phyloP scores from a whole-genome alignment of 169 alveolate species.

The Cryptosporidium tyzzeri region DNA sequence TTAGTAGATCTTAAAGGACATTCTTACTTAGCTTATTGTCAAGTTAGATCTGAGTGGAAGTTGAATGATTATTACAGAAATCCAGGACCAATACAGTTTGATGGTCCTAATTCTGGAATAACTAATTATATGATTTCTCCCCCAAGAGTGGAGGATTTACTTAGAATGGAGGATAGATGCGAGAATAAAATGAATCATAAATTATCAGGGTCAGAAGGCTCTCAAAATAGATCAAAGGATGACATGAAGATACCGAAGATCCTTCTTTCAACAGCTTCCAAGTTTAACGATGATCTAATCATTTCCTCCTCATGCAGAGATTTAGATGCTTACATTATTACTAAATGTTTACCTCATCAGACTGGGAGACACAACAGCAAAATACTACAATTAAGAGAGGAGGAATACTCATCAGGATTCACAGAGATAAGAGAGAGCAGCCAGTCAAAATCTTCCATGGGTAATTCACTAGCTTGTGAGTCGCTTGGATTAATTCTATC shows the following conservation, averaged over 20 bases:
- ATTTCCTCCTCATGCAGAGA: conserved; percentile 5
- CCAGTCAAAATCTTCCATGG: neutral
- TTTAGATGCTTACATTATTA: neutral
- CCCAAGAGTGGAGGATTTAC: conserved; percentile 78
- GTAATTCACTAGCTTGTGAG: neutral
- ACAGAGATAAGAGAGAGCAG: neutral
- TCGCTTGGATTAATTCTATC: conserved; percentile 49
- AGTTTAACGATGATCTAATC: conserved; percentile 24
- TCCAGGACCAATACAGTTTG: conserved; percentile 89
- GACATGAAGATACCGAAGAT: neutral
- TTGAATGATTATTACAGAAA: conserved; percentile 82
- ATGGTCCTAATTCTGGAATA: conserved; percentile 77
- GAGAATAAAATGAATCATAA: neutral
- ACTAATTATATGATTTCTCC: conserved; percentile 78
- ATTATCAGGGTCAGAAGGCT: neutral
- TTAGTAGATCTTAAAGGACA: conserved; percentile 86
- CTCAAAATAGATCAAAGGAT: conserved; percentile 8
- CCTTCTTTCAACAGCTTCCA: conserved; percentile 16
- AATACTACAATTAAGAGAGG: conserved; percentile 16
- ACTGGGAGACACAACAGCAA: conserved; percentile 14
- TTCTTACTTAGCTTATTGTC: conserved; percentile 80
- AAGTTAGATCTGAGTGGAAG: conserved; percentile 87
- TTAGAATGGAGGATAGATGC: conserved; percentile 7
- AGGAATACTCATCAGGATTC: neutral
- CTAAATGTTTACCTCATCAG: conserved; percentile 24